phyloP scores from a whole-genome alignment of 345 rosid species.

The Erysimum cheiranthoides region DNA sequence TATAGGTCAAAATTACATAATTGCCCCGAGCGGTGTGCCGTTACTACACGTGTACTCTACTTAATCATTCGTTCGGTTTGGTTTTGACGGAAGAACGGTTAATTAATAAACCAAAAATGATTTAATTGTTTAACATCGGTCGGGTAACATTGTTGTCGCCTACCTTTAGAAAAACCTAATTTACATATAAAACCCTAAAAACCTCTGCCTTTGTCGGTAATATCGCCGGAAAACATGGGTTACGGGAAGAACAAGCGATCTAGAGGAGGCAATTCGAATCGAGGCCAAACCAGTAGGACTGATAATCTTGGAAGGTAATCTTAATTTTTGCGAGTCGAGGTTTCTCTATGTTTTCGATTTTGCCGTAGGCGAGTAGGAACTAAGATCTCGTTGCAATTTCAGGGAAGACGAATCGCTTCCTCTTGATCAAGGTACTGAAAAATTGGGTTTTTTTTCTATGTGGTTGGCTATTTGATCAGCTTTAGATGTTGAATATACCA shows the following conservation, averaged over 20 bases:
- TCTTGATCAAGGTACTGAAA: conserved; percentile 39
- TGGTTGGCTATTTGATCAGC: not conserved
- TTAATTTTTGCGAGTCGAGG: not conserved
- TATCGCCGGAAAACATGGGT: conserved; percentile 42
- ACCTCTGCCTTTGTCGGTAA: conserved; percentile 14
- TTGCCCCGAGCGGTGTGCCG: not conserved
- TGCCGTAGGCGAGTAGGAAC: not conserved
- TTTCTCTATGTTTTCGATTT: conserved; percentile 29
- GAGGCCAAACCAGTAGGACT: conserved; percentile 42
- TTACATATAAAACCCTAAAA: conserved; percentile 30
- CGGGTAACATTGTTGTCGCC: conserved; percentile 17
- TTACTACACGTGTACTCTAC: not conserved
- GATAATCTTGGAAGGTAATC: conserved; percentile 39
- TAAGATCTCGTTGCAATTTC: not conserved
- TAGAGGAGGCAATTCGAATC: conserved; percentile 41
- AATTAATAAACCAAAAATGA: not conserved
- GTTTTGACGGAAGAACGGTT: not conserved
- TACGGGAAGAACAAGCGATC: conserved; percentile 43
- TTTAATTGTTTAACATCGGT: conserved; percentile 5
- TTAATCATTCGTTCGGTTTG: not conserved
- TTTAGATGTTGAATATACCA: not conserved
- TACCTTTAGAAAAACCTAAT: conserved; percentile 28
- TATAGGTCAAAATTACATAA: conserved; percentile 4
- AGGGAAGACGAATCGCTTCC: conserved; percentile 49
- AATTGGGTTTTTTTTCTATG: not conserved